Evolutionary conservation across 768 basidiomycete species (phyloP), one percentile per base, ranked within the genome.

Genomic region (Pisolithus sp.): DNA sequence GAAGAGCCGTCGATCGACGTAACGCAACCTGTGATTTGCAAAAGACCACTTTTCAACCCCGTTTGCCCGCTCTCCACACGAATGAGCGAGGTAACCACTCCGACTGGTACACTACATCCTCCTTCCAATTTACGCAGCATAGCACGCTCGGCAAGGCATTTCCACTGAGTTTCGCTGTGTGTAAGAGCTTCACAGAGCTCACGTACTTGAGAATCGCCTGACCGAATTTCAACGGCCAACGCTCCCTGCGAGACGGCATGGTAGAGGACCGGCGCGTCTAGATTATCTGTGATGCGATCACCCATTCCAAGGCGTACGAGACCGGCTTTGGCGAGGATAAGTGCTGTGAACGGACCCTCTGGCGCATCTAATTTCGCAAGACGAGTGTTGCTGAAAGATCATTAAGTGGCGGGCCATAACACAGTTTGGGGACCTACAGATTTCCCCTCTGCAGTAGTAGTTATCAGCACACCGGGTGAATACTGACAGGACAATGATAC

Each of bases 101-200:
- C 95, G 15, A 99, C 93, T 3, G 95, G 95, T 0, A 99, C 94
- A 55, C 90, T 93, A 71, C 96, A 99, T 23, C 96, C 96, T 26
- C 96, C 96, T 68, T 98, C 96, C 48, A 98, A 75, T 21, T 86
- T 84, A n/a, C 86, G 76, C 56, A 98, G 73, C 68, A 89, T 86
- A 1, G 86, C 89, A 13, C 96, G 81, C 69, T 99, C 96, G 2
- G 93, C 92, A 23, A 78, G 71, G 61, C 86, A 90, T 50, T 63
- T 71, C 85, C 85, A 91, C 44, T 82, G 76, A 0, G 92, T 93
- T 64, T 78, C 74, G 71, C 82, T 80, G 64, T 96, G 89, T 1
- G 81, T 89, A 44, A 93, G 66, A 23, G 73, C 74, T 31, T 76
- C 70, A 64, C 93, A 84, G 28, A 94, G 68, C 48, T 78, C 78